Percentiles rank a stretch among this genome's conserved stretches.
These are phyloP conservation scores for Ustulina deusta DNA, from an alignment of 2,329 filamentous ascomycete genomes.

Conservation along the genomic window DNA sequence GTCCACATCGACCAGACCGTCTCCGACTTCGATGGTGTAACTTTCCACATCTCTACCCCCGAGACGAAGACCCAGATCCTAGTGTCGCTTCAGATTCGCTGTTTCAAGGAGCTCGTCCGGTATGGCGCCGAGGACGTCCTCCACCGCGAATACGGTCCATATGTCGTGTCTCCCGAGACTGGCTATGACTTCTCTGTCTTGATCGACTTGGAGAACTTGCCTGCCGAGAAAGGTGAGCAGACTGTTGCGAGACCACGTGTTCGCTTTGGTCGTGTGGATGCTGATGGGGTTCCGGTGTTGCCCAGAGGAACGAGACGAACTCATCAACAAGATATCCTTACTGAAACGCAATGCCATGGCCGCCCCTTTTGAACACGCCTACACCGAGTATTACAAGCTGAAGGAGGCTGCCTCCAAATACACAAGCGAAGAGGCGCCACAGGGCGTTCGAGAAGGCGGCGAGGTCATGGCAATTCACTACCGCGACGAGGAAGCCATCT, in stretches of 20 bases:
- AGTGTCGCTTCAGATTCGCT: conserved; percentile 94
- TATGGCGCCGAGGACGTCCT: conserved; percentile 95
- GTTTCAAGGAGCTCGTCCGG: conserved; percentile 89
- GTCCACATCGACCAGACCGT: conserved; percentile 96
- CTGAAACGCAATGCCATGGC: conserved; percentile 99
- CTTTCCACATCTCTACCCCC: conserved; percentile 97
- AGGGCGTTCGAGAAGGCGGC: conserved; percentile 88
- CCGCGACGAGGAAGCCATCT: conserved; percentile 98
- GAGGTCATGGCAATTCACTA: conserved; percentile 98
- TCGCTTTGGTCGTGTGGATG: conserved; percentile 3
- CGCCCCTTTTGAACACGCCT: conserved; percentile 96
- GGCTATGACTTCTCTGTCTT: conserved; percentile 97
- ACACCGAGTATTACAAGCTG: conserved; percentile 88
- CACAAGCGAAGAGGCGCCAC: conserved; percentile 92
- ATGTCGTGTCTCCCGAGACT: conserved; percentile 86
- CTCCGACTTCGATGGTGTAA: conserved; percentile 98
- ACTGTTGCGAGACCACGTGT: not conserved
- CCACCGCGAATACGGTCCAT: conserved; percentile 92
- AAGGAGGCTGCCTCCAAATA: conserved; percentile 92
- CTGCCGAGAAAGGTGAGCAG: conserved; percentile 76
- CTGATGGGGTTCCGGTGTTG: conserved; percentile 27
- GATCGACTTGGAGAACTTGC: conserved; percentile 89
- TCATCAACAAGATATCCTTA: conserved; percentile 87
- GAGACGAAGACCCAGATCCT: conserved; percentile 94
- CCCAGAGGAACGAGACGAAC: conserved; percentile 83